phyloP scores from a whole-genome alignment of 176 grass and related monocot genomes.

The Avena insularis region DNA sequence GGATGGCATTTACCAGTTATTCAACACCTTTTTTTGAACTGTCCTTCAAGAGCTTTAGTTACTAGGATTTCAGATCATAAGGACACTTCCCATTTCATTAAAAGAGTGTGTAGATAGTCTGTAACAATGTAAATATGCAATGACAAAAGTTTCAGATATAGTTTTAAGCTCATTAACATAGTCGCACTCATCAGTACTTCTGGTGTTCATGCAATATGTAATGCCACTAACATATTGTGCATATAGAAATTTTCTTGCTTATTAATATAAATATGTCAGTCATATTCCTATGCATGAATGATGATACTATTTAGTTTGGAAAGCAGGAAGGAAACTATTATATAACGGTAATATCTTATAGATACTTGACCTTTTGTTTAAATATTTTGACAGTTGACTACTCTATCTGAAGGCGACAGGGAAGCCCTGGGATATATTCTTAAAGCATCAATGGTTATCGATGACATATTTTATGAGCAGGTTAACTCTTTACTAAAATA shows the following conservation, averaged over 20 bases:
- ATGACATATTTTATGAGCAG: conserved; percentile 94
- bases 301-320: conserved; percentile 28
- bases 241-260: background rate
- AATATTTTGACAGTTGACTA: conserved; percentile 61
- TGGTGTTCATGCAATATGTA: conserved; percentile 7
- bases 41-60: background rate
- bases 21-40: conserved; percentile 17
- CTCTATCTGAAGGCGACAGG: conserved; percentile 79
- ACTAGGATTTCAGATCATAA: background rate
- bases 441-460: conserved; percentile 81
- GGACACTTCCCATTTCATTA: background rate
- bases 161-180: background rate
- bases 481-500: conserved; percentile 45
- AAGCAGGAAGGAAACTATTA: conserved; percentile 21
- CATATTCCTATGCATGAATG: background rate
- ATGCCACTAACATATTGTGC: background rate
- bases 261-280: background rate
- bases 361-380: conserved; percentile 23
- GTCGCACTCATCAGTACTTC: background rate
- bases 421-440: conserved; percentile 82
- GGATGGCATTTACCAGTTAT: background rate
- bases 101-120: background rate
- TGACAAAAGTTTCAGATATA: conserved; percentile 2
- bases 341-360: background rate
- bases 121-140: background rate